Evolutionary conservation across 2,329 filamentous ascomycete species (phyloP), one percentile per base, ranked within the genome.

Genomic region (Pestalotiopsis sp.): DNA sequence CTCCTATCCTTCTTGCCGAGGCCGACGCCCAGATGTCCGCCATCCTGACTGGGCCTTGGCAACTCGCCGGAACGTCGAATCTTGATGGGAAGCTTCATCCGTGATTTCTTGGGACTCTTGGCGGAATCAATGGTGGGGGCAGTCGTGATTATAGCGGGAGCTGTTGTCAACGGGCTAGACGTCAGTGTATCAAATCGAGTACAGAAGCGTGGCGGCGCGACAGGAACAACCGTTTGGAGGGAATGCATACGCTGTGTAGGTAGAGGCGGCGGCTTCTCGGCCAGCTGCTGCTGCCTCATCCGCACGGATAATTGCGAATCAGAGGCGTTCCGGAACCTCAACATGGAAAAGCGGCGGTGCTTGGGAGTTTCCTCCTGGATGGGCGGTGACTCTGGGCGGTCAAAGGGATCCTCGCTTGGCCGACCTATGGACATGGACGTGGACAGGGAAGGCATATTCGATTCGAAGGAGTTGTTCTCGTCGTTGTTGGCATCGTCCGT

Each of bases 281-380:
- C 83, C 71, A 82, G 80, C 60, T 84, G 83, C 68, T 94, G 91
- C 75, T 92, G 88, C 78, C 91, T 94, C 66, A 92, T 91, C 78
- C 90, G 88, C 38, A 90, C 84, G 12, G 93, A 94, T 70, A 98
- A 83, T 80, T 98, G 94, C 64, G 94, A 92, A 82, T 98, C 95
- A 9, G 95, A 98, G 70, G 94, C 95, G 87, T 97, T 95, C 76
- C 94, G 92, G 79, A 96, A 94, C 77, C 92, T 91, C 82, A 97
- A 84, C 80, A 97, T 84, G 68, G 88, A 90, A 77, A 91, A 91
- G 70, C 89, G 87, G 69, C 85, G 86, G 73, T 89, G 86, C 74
- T 86, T 90, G 41, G 81, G 81, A 39, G 81, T 83, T 75, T 89
- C 85, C 64, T 88, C 86, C 73, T 88, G 86, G 67, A 86, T 78